Evolutionary conservation across 192 early-diverging fungal species (phyloP).

Genomic region (Allomyces javanicus): DNA sequence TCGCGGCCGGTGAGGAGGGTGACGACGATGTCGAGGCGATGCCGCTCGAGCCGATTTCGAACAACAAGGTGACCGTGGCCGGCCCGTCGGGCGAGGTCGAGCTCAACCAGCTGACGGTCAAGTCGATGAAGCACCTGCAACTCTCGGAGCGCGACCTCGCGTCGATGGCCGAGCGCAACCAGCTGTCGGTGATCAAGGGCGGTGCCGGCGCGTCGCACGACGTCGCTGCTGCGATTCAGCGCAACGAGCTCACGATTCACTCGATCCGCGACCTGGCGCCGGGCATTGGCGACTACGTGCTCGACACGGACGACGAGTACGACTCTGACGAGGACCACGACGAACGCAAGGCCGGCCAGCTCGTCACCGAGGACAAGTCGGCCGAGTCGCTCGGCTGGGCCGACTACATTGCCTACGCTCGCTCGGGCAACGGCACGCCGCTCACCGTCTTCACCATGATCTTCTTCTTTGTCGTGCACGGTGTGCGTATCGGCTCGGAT

Average conservation of each 20-base stretch:
- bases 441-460: slow-evolving; percentile 20
- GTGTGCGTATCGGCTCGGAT: slow-evolving; percentile 33
- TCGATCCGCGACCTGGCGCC: slow-evolving; percentile 22
- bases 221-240: slow-evolving; percentile 41
- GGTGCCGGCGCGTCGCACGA: slow-evolving; percentile 21
- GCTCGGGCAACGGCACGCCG: slow-evolving; percentile 17
- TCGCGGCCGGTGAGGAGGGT: slow-evolving; percentile 32
- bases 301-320: slow-evolving; percentile 1
- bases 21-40: slow-evolving; percentile 13
- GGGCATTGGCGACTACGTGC: no score
- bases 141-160: slow-evolving; percentile 50
- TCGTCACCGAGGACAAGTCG: slow-evolving; percentile 15
- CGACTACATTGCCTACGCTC: slow-evolving; percentile 18
- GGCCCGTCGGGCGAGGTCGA: slow-evolving; percentile 20
- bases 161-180: slow-evolving; percentile 46
- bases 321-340: slow-evolving; percentile 6
- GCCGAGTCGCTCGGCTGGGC: slow-evolving; percentile 10
- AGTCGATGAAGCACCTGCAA: slow-evolving; percentile 33
- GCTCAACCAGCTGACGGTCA: slow-evolving; percentile 28
- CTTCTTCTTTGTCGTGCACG: slow-evolving; percentile 39
- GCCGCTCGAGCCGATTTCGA: background rate
- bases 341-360: slow-evolving; percentile 5
- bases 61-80: background rate
- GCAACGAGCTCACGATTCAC: slow-evolving; percentile 54
- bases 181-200: slow-evolving; percentile 32